Percentiles rank a stretch among this genome's conserved stretches.
Conservation (phyloP, 2,329 filamentous ascomycete species). For the Pyricularia grisea region DNA sequence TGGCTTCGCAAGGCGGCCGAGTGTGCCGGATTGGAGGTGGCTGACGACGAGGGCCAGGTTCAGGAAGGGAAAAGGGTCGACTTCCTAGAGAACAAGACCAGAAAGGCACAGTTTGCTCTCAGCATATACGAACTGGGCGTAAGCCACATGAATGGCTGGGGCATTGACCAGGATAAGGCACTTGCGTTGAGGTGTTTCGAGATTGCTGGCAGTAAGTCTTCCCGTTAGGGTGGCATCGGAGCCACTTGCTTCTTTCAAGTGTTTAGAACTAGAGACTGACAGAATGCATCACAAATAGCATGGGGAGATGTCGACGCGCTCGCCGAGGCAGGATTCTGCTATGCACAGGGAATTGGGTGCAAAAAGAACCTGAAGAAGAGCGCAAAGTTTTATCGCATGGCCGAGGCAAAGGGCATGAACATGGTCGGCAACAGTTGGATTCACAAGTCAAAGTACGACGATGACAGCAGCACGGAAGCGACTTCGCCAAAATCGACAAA, state of each 20-base stretch:
- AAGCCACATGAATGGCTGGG: slow-evolving; percentile 97
- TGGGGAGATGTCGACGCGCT: slow-evolving; percentile 96
- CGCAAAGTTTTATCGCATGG: slow-evolving; percentile 80
- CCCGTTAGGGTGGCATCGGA: neutral
- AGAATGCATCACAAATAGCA: slow-evolving; percentile 29
- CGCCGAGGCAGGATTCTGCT: slow-evolving; percentile 92
- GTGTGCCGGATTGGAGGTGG: slow-evolving; percentile 70
- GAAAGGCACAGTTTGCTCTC: slow-evolving; percentile 86
- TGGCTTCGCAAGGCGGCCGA: slow-evolving; percentile 92
- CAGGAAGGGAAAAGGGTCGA: slow-evolving; percentile 56
- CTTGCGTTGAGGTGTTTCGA: slow-evolving; percentile 90
- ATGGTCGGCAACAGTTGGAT: slow-evolving; percentile 99
- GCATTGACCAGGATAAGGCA: slow-evolving; percentile 82
- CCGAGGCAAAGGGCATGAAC: slow-evolving; percentile 86
- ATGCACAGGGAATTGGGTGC: slow-evolving; percentile 84
- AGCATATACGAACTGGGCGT: slow-evolving; percentile 95
- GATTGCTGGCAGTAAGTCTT: slow-evolving; percentile 69
- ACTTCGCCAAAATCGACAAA: slow-evolving; percentile 34
- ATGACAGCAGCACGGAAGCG: slow-evolving; percentile 40
- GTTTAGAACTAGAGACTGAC: neutral
- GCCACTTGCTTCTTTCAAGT: neutral
- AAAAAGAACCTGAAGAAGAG: slow-evolving; percentile 96
- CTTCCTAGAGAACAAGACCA: slow-evolving; percentile 63
- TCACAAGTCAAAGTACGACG: slow-evolving; percentile 88
- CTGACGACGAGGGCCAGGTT: slow-evolving; percentile 63